A percentile compares a stretch with the other conserved stretches of the same genome.
Evolutionary conservation across 805 yeast species (phyloP).

Genomic region (Candida ficus): DNA sequence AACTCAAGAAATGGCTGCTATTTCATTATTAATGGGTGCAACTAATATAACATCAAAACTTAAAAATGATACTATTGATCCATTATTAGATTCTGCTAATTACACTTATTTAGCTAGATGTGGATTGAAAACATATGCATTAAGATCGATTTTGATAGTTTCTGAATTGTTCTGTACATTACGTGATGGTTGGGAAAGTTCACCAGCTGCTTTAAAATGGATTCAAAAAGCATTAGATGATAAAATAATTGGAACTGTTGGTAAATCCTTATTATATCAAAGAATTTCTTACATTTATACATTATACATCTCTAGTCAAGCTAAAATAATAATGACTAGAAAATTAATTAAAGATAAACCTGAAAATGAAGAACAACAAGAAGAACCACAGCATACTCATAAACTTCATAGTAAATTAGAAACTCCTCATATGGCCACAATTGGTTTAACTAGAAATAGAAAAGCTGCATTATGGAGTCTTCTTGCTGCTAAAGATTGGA

Average conservation of each 20-base stretch:
- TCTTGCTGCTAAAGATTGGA: conserved; percentile 72
- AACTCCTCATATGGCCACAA: conserved; percentile 32
- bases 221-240: conserved; percentile 42
- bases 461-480: conserved; percentile 76
- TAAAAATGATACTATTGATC: conserved; percentile 41
- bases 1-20: conserved; percentile 82
- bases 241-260: conserved; percentile 40
- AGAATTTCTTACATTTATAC: conserved; percentile 50
- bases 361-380: conserved; percentile 9
- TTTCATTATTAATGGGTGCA: conserved; percentile 60
- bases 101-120: conserved; percentile 74
- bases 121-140: conserved; percentile 61
- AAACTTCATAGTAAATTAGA: conserved; percentile 31
- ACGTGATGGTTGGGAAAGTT: conserved; percentile 37
- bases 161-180: conserved; percentile 59
- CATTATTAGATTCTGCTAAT: conserved; percentile 55
- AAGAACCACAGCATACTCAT: conserved; percentile 5
- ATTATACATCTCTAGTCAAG: conserved; percentile 35
- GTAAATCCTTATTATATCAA: conserved; percentile 47
- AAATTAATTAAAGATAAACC: conserved; percentile 17
- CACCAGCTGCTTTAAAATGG: conserved; percentile 38
- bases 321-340: conserved; percentile 25
- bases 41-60: conserved; percentile 36
- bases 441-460: conserved; percentile 58
- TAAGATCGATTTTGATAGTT: conserved; percentile 60